Evolutionary conservation across 352 stramenopile species (phyloP).

Genomic region (Blastocystis sp.): DNA sequence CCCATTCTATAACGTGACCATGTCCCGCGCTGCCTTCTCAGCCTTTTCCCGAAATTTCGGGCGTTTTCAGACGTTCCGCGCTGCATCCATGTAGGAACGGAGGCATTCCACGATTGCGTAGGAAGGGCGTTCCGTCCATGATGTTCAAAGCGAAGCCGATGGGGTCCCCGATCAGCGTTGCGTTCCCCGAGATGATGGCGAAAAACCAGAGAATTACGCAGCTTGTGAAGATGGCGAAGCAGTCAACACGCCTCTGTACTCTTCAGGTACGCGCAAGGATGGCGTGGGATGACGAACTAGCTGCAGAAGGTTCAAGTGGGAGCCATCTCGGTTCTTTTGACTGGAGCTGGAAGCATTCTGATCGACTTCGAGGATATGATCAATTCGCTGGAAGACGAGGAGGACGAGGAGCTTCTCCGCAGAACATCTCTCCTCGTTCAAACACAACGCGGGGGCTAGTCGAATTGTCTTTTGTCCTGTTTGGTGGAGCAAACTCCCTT

Average conservation of each 20-base stretch:
- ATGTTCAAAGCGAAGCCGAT: background rate
- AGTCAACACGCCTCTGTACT: slow-evolving; percentile 2
- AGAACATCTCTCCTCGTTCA: slow-evolving; percentile 67
- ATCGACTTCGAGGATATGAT: slow-evolving; percentile 63
- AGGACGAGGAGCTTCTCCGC: slow-evolving; percentile 56
- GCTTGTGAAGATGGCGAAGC: slow-evolving; percentile 2
- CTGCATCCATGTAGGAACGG: background rate
- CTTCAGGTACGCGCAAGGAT: slow-evolving; percentile 16
- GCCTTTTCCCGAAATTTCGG: slow-evolving; percentile 29
- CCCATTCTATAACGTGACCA: background rate
- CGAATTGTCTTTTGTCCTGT: slow-evolving; percentile 22
- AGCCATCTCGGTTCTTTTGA: slow-evolving; percentile 42
- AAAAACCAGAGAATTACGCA: slow-evolving; percentile 61
- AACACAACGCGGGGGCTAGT: slow-evolving; percentile 21
- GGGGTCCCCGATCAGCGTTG: background rate
- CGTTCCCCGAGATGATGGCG: slow-evolving; percentile 26
- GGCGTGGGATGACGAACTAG: background rate
- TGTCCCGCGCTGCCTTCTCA: slow-evolving; percentile 52
- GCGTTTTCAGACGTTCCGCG: slow-evolving; percentile 8
- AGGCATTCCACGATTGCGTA: background rate
- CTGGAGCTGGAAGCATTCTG: slow-evolving; percentile 29
- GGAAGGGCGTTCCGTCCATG: slow-evolving; percentile 17
- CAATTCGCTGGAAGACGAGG: slow-evolving; percentile 30
- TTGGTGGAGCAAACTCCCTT: background rate
- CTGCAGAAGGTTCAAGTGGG: slow-evolving; percentile 46